Conservation (phyloP, 345 rosid species). For the Barbarea vulgaris region DNA sequence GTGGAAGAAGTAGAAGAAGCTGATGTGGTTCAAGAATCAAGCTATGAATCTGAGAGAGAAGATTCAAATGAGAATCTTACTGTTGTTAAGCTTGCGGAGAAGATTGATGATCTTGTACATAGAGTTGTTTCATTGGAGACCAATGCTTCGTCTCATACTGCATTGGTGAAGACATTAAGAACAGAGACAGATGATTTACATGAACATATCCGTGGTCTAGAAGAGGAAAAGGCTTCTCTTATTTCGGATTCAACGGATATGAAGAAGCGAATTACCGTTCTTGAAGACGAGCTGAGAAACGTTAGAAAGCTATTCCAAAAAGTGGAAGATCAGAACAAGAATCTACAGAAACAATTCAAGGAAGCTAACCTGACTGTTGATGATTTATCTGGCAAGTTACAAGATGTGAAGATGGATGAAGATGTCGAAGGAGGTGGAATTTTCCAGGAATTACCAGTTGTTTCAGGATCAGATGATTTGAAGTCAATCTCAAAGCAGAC, state of each 20-base stretch:
- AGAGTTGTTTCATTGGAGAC: constrained; percentile 66
- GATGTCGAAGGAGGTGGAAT: constrained; percentile 46
- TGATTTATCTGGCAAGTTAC: constrained; percentile 57
- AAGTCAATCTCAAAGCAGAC: constrained; percentile 26
- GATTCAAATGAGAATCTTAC: constrained; percentile 44
- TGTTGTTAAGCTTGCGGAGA: constrained; percentile 61
- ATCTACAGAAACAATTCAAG: constrained; percentile 52
- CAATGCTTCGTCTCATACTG: constrained; percentile 59
- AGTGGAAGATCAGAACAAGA: constrained; percentile 50
- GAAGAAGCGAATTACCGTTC: constrained; percentile 48
- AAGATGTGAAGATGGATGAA: constrained; percentile 55
- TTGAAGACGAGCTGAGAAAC: constrained; percentile 63
- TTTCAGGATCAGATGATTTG: constrained; percentile 28
- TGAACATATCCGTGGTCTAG: constrained; percentile 52
- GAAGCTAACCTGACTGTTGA: constrained; percentile 52
- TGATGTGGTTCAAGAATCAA: constrained; percentile 25
- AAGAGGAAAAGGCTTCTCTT: constrained; percentile 61
- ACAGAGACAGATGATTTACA: constrained; percentile 64
- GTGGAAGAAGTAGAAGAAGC: constrained; percentile 24
- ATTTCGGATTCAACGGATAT: constrained; percentile 44
- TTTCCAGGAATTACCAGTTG: constrained; percentile 28
- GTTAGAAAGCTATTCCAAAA: constrained; percentile 55
- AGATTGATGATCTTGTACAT: constrained; percentile 75
- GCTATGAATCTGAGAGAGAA: constrained; percentile 43
- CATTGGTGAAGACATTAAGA: constrained; percentile 59